Evolutionary conservation across 2,329 filamentous ascomycete species (phyloP), one percentile per base, ranked within the genome.

Genomic region (Colletotrichum karsti): DNA sequence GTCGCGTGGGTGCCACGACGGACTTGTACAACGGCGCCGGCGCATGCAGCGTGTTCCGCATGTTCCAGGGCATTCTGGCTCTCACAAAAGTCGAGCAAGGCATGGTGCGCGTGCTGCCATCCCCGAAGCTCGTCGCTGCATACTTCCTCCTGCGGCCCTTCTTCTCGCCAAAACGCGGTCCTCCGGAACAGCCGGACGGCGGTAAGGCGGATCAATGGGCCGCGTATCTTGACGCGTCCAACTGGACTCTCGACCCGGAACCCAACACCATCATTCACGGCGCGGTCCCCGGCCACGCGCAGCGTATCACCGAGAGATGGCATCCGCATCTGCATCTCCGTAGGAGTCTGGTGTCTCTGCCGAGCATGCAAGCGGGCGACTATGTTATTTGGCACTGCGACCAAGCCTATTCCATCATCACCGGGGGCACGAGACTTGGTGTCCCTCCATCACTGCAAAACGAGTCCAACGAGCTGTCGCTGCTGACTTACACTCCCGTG

Each of bases 41-140:
- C 2, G 89, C 90, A 8, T 94, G 92, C 77, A 90, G 84, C 55
- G 91, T 93, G 79, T 92, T 94, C 76, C 87, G 93, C 55, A 92
- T 94, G 85, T 92, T 92, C 74, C 92, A 95, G 76, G 93, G 92
- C 57, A 93, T 92, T 91, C 78, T 95, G 13, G 84, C 85, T 28
- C 87, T 95, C 79, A 90, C 87, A 20, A 81, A 84, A 26, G 91
- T 90, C 2, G 69, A 71, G 62, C 67, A 71, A 58, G 69, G 82
- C 59, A 83, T 83, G 76, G 81, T 83, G 69, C 80, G 82, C 5
- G 77, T 85, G 55, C 77, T 84, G 22, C 83, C 84, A 12, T 84
- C 81, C 55, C 82, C 84, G 35, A 84, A 85, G 71, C 79, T 85
- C 10, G 81, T 80, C 5, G 83, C 82, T 1, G 82, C 81, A 7